Evolutionary conservation across 306 rosid species (phyloP).

Genomic region (Lathyrus aphaca): DNA sequence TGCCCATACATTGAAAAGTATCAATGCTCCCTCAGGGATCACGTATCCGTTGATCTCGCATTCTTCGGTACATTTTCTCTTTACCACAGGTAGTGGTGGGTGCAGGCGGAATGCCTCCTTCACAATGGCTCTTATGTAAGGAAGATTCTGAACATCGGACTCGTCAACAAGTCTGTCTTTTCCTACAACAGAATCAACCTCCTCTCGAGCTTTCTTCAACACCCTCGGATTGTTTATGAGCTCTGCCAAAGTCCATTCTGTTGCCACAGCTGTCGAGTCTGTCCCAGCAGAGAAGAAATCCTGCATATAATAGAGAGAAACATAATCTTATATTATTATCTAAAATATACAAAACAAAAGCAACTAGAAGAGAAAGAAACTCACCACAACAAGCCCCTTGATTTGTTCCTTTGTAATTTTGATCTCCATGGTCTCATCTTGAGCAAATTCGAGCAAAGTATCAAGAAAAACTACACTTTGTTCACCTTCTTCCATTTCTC

Average conservation of each 20-base stretch:
- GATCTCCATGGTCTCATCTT: slow-evolving; percentile 46
- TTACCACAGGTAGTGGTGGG: slow-evolving; percentile 52
- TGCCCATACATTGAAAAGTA: slow-evolving; percentile 50
- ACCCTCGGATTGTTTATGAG: slow-evolving; percentile 52
- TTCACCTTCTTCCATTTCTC: slow-evolving; percentile 26
- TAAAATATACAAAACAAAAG: neutral
- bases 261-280: slow-evolving; percentile 40
- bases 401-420: slow-evolving; percentile 49
- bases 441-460: slow-evolving; percentile 44
- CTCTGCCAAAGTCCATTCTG: slow-evolving; percentile 55
- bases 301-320: slow-evolving; percentile 23
- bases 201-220: slow-evolving; percentile 48
- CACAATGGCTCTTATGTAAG: slow-evolving; percentile 56
- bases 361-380: neutral
- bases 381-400: slow-evolving; percentile 48
- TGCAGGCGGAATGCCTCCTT: slow-evolving; percentile 58
- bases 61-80: slow-evolving; percentile 44
- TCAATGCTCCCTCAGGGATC: slow-evolving; percentile 44
- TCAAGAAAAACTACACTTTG: slow-evolving; percentile 40
- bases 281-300: slow-evolving; percentile 55
- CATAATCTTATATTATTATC: no score
- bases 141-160: slow-evolving; percentile 51
- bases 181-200: slow-evolving; percentile 49
- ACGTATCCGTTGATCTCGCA: slow-evolving; percentile 44
- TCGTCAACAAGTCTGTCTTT: slow-evolving; percentile 49